Conservation (phyloP, 2,329 filamentous ascomycete genomes). For the Penicillium sp. region DNA sequence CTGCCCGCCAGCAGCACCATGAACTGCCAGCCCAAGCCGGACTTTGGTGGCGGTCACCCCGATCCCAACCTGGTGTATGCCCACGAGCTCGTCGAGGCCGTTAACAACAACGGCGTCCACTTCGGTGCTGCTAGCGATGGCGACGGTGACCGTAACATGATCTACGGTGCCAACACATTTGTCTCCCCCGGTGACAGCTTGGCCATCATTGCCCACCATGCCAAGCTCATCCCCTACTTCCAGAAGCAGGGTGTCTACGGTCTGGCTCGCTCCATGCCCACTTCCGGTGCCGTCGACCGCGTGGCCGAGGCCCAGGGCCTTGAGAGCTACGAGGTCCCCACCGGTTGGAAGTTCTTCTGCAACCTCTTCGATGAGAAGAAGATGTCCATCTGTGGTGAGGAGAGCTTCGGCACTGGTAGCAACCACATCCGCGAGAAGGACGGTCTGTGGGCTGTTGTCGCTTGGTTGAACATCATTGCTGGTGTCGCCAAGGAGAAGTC, state of each 20-base stretch:
- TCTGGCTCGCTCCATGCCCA: constrained; percentile 96
- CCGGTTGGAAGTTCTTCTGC: constrained; percentile 99
- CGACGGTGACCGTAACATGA: constrained; percentile 99
- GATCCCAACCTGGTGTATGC: constrained; percentile 98
- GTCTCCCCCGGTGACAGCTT: constrained; percentile 96
- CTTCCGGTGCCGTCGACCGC: constrained; percentile 89
- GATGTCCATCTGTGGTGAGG: constrained; percentile 97
- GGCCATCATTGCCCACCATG: constrained; percentile 97
- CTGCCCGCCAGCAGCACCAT: constrained; percentile 76
- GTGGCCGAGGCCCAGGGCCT: constrained; percentile 94
- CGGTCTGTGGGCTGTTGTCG: constrained; percentile 93
- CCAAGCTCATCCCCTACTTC: constrained; percentile 96
- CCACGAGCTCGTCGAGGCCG: constrained; percentile 87
- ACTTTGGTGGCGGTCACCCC: constrained; percentile 96
- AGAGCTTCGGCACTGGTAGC: constrained; percentile 95
- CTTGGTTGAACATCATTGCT: constrained; percentile 98
- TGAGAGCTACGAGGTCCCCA: constrained; percentile 93
- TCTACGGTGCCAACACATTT: constrained; percentile 94
- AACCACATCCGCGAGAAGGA: constrained; percentile 99
- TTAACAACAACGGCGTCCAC: constrained; percentile 87
- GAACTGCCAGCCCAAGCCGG: constrained; percentile 88
- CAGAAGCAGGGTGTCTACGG: constrained; percentile 95
- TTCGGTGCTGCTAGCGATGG: constrained; percentile 97
- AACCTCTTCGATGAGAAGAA: constrained; percentile 92
- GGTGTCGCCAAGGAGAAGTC: constrained; percentile 83